Evolutionary conservation across 1,284 basidiomycete species (phyloP).

Genomic region (Rugosomyces carneus): DNA sequence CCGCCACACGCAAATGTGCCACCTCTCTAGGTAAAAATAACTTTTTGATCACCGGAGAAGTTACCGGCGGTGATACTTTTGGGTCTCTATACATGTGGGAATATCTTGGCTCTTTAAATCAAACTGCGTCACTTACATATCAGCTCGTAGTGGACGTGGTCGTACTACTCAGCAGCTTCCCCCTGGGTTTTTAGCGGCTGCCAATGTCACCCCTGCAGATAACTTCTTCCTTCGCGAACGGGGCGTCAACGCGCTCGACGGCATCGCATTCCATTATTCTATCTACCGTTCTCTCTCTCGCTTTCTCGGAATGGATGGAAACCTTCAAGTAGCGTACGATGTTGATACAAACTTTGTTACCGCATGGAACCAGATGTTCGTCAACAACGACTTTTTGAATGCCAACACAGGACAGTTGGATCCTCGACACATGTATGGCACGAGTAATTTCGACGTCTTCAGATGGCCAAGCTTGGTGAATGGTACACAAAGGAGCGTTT

Average conservation of each 20-base stretch:
- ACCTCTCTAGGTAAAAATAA: slow-evolving; percentile 68
- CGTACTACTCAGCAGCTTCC: slow-evolving; percentile 69
- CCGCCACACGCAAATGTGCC: slow-evolving; percentile 71
- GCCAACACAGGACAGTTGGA: slow-evolving; percentile 60
- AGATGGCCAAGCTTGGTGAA: slow-evolving; percentile 85
- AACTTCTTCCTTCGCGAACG: slow-evolving; percentile 74
- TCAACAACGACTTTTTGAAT: slow-evolving; percentile 83
- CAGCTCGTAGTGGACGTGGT: slow-evolving; percentile 67
- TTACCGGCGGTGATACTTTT: slow-evolving; percentile 91
- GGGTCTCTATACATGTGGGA: slow-evolving; percentile 79
- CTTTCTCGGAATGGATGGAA: slow-evolving; percentile 91
- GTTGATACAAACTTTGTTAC: slow-evolving; percentile 75
- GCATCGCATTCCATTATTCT: slow-evolving; percentile 87
- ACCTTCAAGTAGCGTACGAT: slow-evolving; percentile 83
- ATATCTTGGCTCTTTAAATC: background rate
- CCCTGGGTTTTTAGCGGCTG: slow-evolving; percentile 58
- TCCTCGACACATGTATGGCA: slow-evolving; percentile 84
- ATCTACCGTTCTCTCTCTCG: slow-evolving; percentile 79
- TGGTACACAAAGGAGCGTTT: slow-evolving; percentile 68
- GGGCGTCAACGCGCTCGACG: slow-evolving; percentile 61
- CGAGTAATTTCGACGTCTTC: slow-evolving; percentile 90
- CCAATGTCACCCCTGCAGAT: slow-evolving; percentile 54
- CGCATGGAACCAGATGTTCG: slow-evolving; percentile 86
- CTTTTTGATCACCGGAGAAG: slow-evolving; percentile 87
- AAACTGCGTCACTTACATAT: slow-evolving; percentile 1